Evolutionary conservation across 2,329 filamentous ascomycete genomes (phyloP).

Genomic region (Fusarium proliferatum): DNA sequence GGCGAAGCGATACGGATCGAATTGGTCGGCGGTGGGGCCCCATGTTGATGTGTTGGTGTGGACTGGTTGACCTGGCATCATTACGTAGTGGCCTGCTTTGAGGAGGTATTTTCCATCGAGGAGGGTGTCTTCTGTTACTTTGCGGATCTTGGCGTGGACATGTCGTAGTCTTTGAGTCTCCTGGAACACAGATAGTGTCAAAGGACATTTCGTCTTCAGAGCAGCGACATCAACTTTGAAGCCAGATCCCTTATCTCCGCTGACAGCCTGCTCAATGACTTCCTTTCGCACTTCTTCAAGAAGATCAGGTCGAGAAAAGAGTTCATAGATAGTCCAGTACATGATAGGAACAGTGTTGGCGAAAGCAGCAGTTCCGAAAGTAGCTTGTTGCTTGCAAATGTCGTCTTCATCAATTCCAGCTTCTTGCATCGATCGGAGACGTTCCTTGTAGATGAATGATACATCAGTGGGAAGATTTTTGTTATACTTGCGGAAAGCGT

Average conservation of each 20-base stretch:
- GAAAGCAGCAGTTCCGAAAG: constrained; percentile 29
- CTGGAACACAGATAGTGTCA: constrained; percentile 20
- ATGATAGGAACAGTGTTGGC: constrained; percentile 28
- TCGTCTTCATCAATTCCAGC: constrained; percentile 30
- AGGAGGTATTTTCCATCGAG: constrained; percentile 51
- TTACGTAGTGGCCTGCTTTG: constrained; percentile 49
- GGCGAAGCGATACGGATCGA: constrained; percentile 31
- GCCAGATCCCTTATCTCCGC: not conserved
- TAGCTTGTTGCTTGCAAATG: constrained; percentile 26
- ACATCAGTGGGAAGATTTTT: constrained; percentile 21
- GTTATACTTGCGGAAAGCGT: constrained; percentile 31
- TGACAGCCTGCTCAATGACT: constrained; percentile 7
- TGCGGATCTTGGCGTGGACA: constrained; percentile 32
- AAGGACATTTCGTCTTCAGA: constrained; percentile 29
- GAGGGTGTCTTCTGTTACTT: constrained; percentile 49
- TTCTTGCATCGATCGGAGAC: constrained; percentile 8
- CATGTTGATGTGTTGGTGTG: constrained; percentile 48
- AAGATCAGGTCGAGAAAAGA: constrained; percentile 25
- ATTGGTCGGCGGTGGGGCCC: constrained; percentile 45
- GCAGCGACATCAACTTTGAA: constrained; percentile 23
- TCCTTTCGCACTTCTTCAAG: constrained; percentile 24
- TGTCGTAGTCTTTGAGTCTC: constrained; percentile 29
- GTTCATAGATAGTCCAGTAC: constrained; percentile 32
- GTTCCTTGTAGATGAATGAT: constrained; percentile 21
- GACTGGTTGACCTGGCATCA: constrained; percentile 50